phyloP scores from a whole-genome alignment of 192 early-diverging fungal species.

The Mortierella antarctica region DNA sequence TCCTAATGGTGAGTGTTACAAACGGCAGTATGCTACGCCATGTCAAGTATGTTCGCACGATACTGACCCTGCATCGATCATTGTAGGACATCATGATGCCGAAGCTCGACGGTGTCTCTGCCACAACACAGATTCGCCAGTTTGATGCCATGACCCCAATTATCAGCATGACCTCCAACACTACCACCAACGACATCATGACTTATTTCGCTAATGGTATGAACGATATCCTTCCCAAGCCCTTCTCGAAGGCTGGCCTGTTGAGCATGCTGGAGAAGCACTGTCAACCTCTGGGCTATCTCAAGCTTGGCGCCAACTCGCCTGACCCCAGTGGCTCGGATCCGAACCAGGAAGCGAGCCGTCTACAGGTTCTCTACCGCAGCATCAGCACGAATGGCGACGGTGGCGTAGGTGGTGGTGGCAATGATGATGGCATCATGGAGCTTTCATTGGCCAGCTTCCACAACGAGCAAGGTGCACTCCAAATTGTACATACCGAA shows the following conservation, averaged over 20 bases:
- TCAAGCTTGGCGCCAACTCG: conserved; percentile 34
- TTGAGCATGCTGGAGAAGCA: conserved; percentile 68
- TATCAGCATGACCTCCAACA: conserved; percentile 82
- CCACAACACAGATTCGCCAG: conserved; percentile 76
- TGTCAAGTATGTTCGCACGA: too few species aligned
- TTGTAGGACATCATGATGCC: conserved; percentile 77
- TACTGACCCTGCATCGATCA: not conserved
- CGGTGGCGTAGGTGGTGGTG: conserved; percentile 1
- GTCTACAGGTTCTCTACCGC: conserved; percentile 32
- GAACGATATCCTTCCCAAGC: conserved; percentile 81
- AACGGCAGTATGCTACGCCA: not conserved
- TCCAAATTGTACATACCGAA: conserved; percentile 54
- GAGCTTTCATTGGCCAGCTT: conserved; percentile 29
- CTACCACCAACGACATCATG: conserved; percentile 70
- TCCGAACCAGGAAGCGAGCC: conserved; percentile 10
- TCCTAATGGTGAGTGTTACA: conserved; percentile 67
- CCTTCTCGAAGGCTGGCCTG: conserved; percentile 66
- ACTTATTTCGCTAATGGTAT: conserved; percentile 77
- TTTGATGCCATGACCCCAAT: conserved; percentile 78
- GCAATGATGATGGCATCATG: conserved; percentile 18
- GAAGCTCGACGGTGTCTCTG: conserved; percentile 74
- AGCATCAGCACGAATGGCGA: not conserved
- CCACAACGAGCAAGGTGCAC: conserved; percentile 7
- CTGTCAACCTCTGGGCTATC: conserved; percentile 61
- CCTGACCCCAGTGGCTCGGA: not conserved